Conservation (phyloP, 257 asterid species). For the Euphrasia confusa region DNA sequence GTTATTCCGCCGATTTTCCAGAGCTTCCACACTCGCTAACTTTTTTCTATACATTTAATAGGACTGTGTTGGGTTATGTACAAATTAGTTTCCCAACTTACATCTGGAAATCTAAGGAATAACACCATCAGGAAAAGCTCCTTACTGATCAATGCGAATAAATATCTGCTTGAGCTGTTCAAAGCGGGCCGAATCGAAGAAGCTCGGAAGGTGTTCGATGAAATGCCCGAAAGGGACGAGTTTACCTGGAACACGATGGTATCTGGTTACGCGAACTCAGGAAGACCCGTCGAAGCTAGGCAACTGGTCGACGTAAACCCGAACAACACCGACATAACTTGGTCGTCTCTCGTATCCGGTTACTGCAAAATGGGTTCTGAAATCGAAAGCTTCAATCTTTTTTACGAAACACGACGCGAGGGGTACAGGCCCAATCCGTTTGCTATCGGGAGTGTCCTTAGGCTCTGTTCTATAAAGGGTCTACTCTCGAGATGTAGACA, state of each 20-base stretch:
- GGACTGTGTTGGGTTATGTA: constrained; percentile 20
- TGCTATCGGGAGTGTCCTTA: constrained; percentile 60
- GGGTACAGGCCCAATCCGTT: constrained; percentile 58
- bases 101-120: constrained; percentile 20
- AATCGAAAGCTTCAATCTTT: constrained; percentile 46
- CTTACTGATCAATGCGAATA: constrained; percentile 35
- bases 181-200: constrained; percentile 45
- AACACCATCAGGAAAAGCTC: constrained; percentile 13
- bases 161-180: constrained; percentile 26
- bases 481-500: constrained; percentile 53
- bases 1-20: background rate
- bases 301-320: constrained; percentile 45
- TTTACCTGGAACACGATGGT: constrained; percentile 70
- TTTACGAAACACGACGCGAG: constrained; percentile 53
- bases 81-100: constrained; percentile 22
- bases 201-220: constrained; percentile 63
- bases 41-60: background rate
- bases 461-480: constrained; percentile 64
- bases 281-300: constrained; percentile 57
- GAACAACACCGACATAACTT: constrained; percentile 44
- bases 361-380: constrained; percentile 65
- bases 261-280: constrained; percentile 59
- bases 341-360: constrained; percentile 88
- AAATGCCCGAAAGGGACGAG: constrained; percentile 63
- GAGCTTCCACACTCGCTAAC: background rate